These are phyloP conservation scores for Cyclocybe aegerita DNA, from an alignment of 768 basidiomycete species.

Conservation along the genomic window DNA sequence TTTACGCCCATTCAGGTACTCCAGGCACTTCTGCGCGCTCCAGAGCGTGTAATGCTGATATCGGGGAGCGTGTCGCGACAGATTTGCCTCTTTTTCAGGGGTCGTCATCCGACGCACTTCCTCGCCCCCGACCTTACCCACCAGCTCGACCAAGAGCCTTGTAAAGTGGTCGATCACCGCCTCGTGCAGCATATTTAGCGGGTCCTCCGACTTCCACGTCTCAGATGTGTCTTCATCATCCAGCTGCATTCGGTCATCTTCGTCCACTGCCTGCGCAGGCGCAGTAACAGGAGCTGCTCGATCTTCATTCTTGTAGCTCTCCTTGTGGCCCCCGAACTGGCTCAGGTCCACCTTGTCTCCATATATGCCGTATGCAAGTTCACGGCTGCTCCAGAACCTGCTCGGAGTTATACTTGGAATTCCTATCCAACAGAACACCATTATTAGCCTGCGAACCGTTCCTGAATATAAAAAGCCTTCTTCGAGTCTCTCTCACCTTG, in stretches of 20 bases:
- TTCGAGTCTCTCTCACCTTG: conserved; percentile 26
- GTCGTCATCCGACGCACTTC: conserved; percentile 34
- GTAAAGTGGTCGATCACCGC: conserved; percentile 72
- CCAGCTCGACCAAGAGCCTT: conserved; percentile 57
- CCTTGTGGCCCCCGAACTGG: conserved; percentile 39
- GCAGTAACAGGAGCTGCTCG: conserved; percentile 13
- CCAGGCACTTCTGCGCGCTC: conserved; percentile 55
- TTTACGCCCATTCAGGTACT: conserved; percentile 42
- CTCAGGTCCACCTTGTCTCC: conserved; percentile 32
- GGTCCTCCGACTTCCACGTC: conserved; percentile 46
- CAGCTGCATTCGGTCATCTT: conserved; percentile 51
- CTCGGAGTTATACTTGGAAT: conserved; percentile 38
- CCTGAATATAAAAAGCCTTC: not conserved
- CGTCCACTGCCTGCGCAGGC: conserved; percentile 6
- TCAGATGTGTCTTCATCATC: conserved; percentile 57
- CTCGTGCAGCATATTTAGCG: conserved; percentile 64
- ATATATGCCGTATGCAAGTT: conserved; percentile 49
- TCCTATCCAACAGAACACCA: conserved; percentile 18
- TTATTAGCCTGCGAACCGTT: too few species aligned
- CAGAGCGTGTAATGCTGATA: conserved; percentile 46
- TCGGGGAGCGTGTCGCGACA: conserved; percentile 63
- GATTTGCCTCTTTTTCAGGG: conserved; percentile 30
- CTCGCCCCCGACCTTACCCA: conserved; percentile 49
- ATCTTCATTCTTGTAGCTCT: conserved; percentile 31
- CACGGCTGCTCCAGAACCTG: conserved; percentile 47